A percentile compares a stretch with the other conserved stretches of the same genome.
Conservation (phyloP, 257 asterid genomes). For the Henckelia pumila region DNA sequence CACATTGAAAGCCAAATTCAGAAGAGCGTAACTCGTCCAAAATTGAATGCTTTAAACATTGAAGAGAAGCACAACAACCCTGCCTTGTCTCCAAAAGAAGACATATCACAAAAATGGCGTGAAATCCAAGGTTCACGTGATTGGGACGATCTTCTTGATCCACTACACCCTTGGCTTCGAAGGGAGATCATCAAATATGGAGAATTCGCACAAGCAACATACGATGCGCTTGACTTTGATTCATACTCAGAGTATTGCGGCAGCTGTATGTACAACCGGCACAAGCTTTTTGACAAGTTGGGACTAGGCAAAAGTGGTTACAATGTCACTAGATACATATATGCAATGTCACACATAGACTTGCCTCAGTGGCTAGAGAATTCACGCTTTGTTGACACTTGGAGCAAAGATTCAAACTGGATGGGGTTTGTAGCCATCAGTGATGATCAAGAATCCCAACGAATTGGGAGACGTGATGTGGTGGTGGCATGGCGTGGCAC, state of each 20-base stretch:
- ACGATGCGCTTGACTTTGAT: slow-evolving; percentile 71
- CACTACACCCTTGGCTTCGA: slow-evolving; percentile 59
- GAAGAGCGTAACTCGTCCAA: slow-evolving; percentile 24
- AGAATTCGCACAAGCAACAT: slow-evolving; percentile 73
- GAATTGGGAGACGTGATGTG: slow-evolving; percentile 69
- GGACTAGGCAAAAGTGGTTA: slow-evolving; percentile 50
- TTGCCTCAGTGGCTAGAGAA: slow-evolving; percentile 65
- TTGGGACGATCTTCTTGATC: slow-evolving; percentile 67
- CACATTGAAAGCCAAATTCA: slow-evolving; percentile 47
- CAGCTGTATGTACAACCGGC: slow-evolving; percentile 54
- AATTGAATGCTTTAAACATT: slow-evolving; percentile 14
- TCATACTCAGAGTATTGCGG: slow-evolving; percentile 64
- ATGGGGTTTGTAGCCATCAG: slow-evolving; percentile 74
- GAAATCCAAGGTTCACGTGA: slow-evolving; percentile 57
- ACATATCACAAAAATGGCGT: slow-evolving; percentile 50
- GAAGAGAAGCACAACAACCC: slow-evolving; percentile 48
- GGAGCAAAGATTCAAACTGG: slow-evolving; percentile 87
- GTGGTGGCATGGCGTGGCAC: slow-evolving; percentile 86
- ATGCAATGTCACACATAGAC: slow-evolving; percentile 68
- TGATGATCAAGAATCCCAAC: slow-evolving; percentile 48
- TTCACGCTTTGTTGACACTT: slow-evolving; percentile 42
- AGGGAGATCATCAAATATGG: slow-evolving; percentile 73
- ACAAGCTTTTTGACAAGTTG: slow-evolving; percentile 43
- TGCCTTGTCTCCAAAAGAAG: slow-evolving; percentile 51
- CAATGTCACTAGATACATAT: slow-evolving; percentile 47